Evolutionary conservation across 2,329 filamentous ascomycete genomes (phyloP), one percentile per base, ranked within the genome.

Genomic region (Iodosphaeria phyllophila): DNA sequence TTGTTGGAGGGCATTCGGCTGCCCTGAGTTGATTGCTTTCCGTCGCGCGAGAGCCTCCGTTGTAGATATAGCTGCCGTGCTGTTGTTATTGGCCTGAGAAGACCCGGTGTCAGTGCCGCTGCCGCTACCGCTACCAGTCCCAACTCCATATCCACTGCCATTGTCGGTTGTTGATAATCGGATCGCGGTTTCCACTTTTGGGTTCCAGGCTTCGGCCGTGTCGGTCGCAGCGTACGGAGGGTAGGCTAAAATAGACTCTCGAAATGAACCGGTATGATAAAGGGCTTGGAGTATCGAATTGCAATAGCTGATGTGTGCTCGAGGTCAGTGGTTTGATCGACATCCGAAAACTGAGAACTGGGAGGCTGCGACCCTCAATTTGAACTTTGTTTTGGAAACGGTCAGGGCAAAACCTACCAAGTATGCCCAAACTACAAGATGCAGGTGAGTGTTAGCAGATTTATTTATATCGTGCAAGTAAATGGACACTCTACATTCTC

Each of bases 231-330:
- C 72, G 32, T 70, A 61, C 17, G 68, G 63, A 4, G 89, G 86
- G 43, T 92, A 98, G 43, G 78, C 84, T 50, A 98, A 72, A 37
- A 98, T 82, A 43, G 86, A 72, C 56, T 93, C 76, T 52, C 89
- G 79, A 50, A 98, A 98, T 16, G 80, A 72, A 22, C 82, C 75
- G 12, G 86, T 93, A 56, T 92, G 92, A 55, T 92, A 98, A 29
- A 98, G 70, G 40, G 83, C 91, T 56, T 98, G 89, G 30, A 98
- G 68, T 42, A 98, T 92, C 9, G 89, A 98, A 52, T 98, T 98
- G 57, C 82, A 92, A 54, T 98, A 98, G 49, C 86, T 95, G n/a
- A 31, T 9, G 11, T 3, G 14, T 22, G n/a, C 13, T 20, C 19
- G 19, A n/a, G 19, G 13, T 10, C 7, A 20, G 13, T 10, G 13